Percentiles rank a stretch among this genome's conserved stretches.
Conservation (phyloP, 1,284 basidiomycete species). For the Ceratobasidium sp. region DNA sequence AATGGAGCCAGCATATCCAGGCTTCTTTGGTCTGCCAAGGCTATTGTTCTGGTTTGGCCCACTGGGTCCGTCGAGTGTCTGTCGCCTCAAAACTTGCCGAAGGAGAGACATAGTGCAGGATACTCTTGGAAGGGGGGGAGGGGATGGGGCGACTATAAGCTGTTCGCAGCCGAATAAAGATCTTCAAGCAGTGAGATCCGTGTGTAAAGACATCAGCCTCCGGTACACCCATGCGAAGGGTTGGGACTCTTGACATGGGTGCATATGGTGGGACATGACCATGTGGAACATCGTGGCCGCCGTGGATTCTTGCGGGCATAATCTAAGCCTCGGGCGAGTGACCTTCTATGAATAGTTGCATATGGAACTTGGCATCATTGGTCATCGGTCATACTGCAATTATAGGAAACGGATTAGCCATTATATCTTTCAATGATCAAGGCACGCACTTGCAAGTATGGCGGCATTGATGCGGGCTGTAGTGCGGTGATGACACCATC, state of each 20-base stretch:
- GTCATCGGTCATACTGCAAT: too few relatives aligned
- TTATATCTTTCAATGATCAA: too few relatives aligned
- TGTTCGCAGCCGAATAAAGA: neutral
- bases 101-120: slow-evolving; percentile 29
- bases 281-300: slow-evolving; percentile 1
- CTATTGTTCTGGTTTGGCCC: neutral
- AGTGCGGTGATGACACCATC: too few relatives aligned
- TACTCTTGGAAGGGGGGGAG: neutral
- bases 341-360: too few relatives aligned
- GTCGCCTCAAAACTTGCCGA: slow-evolving; percentile 25
- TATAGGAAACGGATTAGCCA: too few relatives aligned
- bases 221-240: neutral
- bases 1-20: slow-evolving; percentile 16
- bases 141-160: neutral
- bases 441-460: too few relatives aligned
- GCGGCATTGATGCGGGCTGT: too few relatives aligned
- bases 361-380: too few relatives aligned
- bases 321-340: too few relatives aligned
- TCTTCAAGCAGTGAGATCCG: neutral
- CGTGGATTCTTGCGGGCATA: too few relatives aligned
- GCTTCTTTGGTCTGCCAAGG: neutral
- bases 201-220: neutral
- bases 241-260: neutral
- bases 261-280: slow-evolving; percentile 3
- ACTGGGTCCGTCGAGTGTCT: neutral